Conservation (phyloP, 1,139 yeast species). For the Eremothecium gossypii region DNA sequence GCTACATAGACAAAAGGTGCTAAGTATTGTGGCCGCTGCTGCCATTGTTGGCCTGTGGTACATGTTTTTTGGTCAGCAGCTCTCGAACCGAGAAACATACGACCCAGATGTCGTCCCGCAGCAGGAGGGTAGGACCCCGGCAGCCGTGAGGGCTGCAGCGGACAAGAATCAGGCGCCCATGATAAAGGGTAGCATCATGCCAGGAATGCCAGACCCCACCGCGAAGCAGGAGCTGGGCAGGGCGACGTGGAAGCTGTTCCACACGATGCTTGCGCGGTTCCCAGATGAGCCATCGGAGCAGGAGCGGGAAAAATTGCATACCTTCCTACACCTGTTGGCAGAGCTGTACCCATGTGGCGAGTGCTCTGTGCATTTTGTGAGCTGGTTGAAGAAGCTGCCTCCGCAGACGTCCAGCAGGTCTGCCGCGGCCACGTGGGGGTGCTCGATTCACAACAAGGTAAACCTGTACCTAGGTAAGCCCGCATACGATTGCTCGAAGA, state of each 20-base stretch:
- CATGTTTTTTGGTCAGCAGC: conserved; percentile 9
- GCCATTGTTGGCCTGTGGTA: conserved; percentile 8
- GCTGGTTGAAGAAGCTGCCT: conserved; percentile 59
- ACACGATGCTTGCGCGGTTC: conserved; percentile 82
- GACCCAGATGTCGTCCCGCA: conserved; percentile 1
- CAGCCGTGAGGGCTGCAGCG: neutral
- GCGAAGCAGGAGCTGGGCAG: conserved; percentile 47
- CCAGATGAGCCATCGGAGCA: conserved; percentile 68
- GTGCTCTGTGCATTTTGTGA: conserved; percentile 85
- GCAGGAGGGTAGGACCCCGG: neutral
- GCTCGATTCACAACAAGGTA: conserved; percentile 84
- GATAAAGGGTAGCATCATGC: conserved; percentile 45
- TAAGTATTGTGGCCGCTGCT: conserved; percentile 5
- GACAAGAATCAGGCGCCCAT: neutral
- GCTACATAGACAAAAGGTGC: conserved; percentile 8
- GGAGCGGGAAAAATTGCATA: conserved; percentile 53
- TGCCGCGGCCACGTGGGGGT: conserved; percentile 93
- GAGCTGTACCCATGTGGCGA: conserved; percentile 90
- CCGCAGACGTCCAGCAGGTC: conserved; percentile 75
- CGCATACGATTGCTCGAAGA: conserved; percentile 71
- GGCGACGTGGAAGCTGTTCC: conserved; percentile 85
- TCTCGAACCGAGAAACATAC: conserved; percentile 12
- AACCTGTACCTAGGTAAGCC: conserved; percentile 64
- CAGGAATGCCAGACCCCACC: conserved; percentile 65
- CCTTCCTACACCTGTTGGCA: conserved; percentile 50